Evolutionary conservation across 2,329 filamentous ascomycete genomes (phyloP).

Genomic region (Tolypocladium pustulatum): DNA sequence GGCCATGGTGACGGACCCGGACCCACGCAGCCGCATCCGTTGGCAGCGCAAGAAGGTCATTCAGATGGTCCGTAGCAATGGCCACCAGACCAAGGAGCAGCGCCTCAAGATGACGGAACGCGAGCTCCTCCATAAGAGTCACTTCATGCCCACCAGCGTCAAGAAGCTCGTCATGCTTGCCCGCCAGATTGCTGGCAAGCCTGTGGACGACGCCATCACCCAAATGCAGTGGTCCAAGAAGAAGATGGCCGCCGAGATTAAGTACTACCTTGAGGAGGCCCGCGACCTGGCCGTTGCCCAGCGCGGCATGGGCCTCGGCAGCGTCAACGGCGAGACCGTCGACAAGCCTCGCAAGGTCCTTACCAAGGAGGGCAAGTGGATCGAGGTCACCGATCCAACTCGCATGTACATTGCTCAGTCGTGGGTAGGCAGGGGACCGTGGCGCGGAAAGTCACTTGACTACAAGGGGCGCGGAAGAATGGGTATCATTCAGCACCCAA

Average conservation of each 20-base stretch:
- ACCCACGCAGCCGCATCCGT: slow-evolving; percentile 56
- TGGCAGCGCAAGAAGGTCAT: slow-evolving; percentile 83
- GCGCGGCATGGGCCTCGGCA: slow-evolving; percentile 72
- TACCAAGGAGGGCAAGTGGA: slow-evolving; percentile 64
- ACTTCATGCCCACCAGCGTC: slow-evolving; percentile 68
- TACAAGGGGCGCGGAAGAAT: slow-evolving; percentile 67
- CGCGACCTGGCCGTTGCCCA: slow-evolving; percentile 70
- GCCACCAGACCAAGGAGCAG: slow-evolving; percentile 44
- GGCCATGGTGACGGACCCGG: slow-evolving; percentile 60
- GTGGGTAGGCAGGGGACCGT: slow-evolving; percentile 75
- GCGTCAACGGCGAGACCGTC: slow-evolving; percentile 27
- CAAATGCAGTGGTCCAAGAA: slow-evolving; percentile 97
- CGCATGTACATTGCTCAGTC: slow-evolving; percentile 84
- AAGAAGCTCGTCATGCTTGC: slow-evolving; percentile 88
- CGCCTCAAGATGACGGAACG: slow-evolving; percentile 56
- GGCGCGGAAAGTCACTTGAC: slow-evolving; percentile 46
- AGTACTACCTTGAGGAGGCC: slow-evolving; percentile 69
- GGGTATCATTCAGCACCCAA: slow-evolving; percentile 57
- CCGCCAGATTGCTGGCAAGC: slow-evolving; percentile 84
- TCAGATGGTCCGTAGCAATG: slow-evolving; percentile 56
- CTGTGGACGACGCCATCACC: slow-evolving; percentile 82
- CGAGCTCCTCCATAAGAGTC: slow-evolving; percentile 47
- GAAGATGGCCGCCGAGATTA: slow-evolving; percentile 74
- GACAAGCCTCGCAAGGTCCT: slow-evolving; percentile 42
- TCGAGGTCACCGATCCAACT: slow-evolving; percentile 63